Evolutionary conservation across 352 stramenopile genomes (phyloP).

Genomic region (Hyaloperonospora brassicae): DNA sequence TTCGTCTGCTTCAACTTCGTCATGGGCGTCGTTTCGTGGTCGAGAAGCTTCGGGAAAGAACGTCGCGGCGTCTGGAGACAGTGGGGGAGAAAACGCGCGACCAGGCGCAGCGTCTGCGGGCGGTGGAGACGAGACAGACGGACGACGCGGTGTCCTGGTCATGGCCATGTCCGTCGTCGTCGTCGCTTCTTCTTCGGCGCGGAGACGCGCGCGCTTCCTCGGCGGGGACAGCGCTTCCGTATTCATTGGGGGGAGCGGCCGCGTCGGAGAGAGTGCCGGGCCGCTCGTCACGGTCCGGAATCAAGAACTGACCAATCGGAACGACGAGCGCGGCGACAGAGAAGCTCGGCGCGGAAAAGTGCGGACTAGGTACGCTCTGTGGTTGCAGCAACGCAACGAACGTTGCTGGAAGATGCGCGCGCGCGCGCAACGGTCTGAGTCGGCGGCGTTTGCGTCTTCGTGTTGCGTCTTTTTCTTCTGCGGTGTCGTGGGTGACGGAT

Average conservation of each 20-base stretch:
- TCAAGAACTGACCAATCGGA: too few species aligned
- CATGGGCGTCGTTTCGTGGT: not conserved
- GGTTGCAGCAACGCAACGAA: too few species aligned
- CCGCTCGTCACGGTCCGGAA: not conserved
- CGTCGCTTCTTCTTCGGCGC: conserved; percentile 19
- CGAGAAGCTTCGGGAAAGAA: not conserved
- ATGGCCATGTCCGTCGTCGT: too few species aligned
- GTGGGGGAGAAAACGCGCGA: not conserved
- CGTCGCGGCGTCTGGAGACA: not conserved
- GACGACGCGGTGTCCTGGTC: not conserved
- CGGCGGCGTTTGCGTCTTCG: too few species aligned
- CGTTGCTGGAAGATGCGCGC: too few species aligned
- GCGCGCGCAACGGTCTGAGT: too few species aligned
- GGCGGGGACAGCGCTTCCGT: conserved; percentile 26
- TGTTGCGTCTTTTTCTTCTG: too few species aligned
- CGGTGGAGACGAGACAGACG: not conserved
- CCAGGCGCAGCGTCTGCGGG: not conserved
- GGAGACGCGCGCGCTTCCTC: conserved; percentile 30
- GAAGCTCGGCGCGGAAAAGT: too few species aligned
- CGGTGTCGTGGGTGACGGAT: too few species aligned
- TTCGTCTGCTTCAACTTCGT: not conserved
- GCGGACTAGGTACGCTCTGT: too few species aligned
- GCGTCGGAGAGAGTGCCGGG: not conserved
- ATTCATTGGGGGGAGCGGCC: conserved; percentile 17
- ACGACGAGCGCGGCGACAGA: too few species aligned